Percentiles rank a stretch among this genome's conserved stretches.
Evolutionary conservation across 352 stramenopile species (phyloP).

Genomic region (Thraustochytrium striatum): DNA sequence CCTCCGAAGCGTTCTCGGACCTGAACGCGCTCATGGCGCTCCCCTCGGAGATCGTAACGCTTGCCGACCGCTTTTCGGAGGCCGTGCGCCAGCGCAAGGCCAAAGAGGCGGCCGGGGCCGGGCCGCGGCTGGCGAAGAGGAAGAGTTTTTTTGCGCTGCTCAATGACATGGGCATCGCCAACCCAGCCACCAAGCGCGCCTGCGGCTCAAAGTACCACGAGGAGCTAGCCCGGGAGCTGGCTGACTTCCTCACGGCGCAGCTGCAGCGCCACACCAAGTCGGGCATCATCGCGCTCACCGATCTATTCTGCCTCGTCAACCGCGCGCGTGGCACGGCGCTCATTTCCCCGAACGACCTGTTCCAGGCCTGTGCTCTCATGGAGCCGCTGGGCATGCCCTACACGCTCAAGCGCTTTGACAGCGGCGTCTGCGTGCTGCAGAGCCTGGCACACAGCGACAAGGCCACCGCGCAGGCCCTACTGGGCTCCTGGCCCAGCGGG

Average conservation of each 20-base stretch:
- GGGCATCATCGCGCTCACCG: slow-evolving; percentile 94
- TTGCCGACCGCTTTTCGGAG: slow-evolving; percentile 83
- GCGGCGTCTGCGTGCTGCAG: slow-evolving; percentile 50
- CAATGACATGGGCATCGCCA: slow-evolving; percentile 86
- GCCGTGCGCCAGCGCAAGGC: slow-evolving; percentile 64
- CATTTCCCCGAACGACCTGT: slow-evolving; percentile 93
- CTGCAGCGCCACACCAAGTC: slow-evolving; percentile 72
- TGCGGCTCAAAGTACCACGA: slow-evolving; percentile 78
- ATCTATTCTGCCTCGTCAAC: slow-evolving; percentile 99
- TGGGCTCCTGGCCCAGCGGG: slow-evolving; percentile 61
- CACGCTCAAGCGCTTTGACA: slow-evolving; percentile 79
- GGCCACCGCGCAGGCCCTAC: slow-evolving; percentile 65
- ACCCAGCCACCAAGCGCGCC: slow-evolving; percentile 81
- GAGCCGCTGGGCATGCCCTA: slow-evolving; percentile 79
- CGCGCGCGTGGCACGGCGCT: slow-evolving; percentile 90
- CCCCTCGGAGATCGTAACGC: slow-evolving; percentile 75
- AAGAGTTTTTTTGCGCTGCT: slow-evolving; percentile 76
- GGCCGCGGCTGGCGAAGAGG: slow-evolving; percentile 48
- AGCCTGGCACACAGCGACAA: slow-evolving; percentile 67
- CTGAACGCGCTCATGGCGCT: slow-evolving; percentile 81
- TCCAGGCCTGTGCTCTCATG: slow-evolving; percentile 77
- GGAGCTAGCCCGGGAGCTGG: slow-evolving; percentile 78
- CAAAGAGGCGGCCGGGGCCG: slow-evolving; percentile 25
- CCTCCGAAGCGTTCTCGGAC: slow-evolving; percentile 74
- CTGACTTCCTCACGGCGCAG: slow-evolving; percentile 71